A percentile compares a stretch with the other conserved stretches of the same genome.
Evolutionary conservation across 1,139 yeast genomes (phyloP).

Genomic region (Tardiomyces depauwii): DNA sequence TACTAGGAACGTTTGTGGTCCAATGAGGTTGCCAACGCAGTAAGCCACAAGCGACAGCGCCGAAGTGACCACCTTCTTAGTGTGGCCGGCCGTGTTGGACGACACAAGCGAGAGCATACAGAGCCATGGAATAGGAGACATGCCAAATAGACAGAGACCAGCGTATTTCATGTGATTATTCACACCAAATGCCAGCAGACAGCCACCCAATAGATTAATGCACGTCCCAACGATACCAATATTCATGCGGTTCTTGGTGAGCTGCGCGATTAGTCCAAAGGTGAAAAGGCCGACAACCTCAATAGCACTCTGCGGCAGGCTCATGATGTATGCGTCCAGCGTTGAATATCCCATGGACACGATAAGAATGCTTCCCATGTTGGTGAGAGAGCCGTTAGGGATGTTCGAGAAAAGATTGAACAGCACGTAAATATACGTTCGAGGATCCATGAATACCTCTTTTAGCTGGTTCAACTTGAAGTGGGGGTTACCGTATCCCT

Average conservation of each 20-base stretch:
- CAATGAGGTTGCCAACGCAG: constrained; percentile 48
- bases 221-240: neutral
- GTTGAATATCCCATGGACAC: constrained; percentile 28
- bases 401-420: constrained; percentile 12
- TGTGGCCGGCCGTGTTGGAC: constrained; percentile 50
- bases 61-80: constrained; percentile 40
- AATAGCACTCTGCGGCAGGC: constrained; percentile 29
- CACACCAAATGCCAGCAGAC: neutral
- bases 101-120: constrained; percentile 33
- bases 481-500: constrained; percentile 44
- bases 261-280: neutral
- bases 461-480: constrained; percentile 44
- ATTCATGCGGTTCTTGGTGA: neutral
- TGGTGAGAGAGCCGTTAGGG: constrained; percentile 38
- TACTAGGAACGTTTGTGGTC: constrained; percentile 45
- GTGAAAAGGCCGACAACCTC: constrained; percentile 1
- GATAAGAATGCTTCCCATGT: constrained; percentile 31
- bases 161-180: neutral
- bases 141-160: neutral
- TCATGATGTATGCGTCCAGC: constrained; percentile 30
- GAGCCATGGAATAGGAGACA: neutral
- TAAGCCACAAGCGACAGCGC: constrained; percentile 40
- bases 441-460: constrained; percentile 30
- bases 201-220: neutral
- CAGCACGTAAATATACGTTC: constrained; percentile 38